Conservation (phyloP, 2,329 filamentous ascomycete genomes). For the Colletotrichum musae region DNA sequence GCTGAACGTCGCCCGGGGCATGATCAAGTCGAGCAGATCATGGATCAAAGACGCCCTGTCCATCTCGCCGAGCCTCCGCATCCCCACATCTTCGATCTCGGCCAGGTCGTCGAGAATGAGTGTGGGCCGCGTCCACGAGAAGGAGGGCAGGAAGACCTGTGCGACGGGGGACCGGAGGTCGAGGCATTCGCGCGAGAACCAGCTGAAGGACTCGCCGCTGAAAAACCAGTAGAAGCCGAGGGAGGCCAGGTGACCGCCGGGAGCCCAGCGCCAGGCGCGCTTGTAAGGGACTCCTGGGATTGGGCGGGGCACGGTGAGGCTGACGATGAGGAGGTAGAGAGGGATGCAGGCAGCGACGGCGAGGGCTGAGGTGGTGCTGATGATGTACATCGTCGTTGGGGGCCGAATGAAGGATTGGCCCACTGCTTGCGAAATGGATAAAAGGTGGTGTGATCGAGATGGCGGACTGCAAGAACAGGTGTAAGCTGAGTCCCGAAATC, state of each 20-base stretch:
- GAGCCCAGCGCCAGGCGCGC: background rate
- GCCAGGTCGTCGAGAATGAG: background rate
- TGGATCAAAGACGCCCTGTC: background rate
- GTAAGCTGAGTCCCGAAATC: background rate
- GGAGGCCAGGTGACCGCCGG: background rate
- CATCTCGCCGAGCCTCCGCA: background rate
- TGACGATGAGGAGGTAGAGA: background rate
- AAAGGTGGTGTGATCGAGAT: conserved; percentile 5
- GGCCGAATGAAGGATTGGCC: background rate
- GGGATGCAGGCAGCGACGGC: background rate
- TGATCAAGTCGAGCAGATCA: background rate
- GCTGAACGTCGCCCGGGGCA: background rate
- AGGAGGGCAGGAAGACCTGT: background rate
- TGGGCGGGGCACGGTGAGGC: background rate
- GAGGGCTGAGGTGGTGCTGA: background rate
- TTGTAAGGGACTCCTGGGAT: background rate
- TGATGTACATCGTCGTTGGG: background rate
- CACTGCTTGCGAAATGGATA: background rate
- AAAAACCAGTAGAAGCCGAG: background rate
- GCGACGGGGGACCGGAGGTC: conserved; percentile 1
- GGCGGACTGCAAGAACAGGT: background rate
- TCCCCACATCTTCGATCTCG: background rate
- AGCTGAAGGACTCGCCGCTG: conserved; percentile 3
- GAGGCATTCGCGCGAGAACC: conserved; percentile 3
- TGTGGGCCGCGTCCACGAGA: background rate